These are phyloP conservation scores for Citrus inodora DNA, from an alignment of 345 rosid species.

Conservation along the genomic window DNA sequence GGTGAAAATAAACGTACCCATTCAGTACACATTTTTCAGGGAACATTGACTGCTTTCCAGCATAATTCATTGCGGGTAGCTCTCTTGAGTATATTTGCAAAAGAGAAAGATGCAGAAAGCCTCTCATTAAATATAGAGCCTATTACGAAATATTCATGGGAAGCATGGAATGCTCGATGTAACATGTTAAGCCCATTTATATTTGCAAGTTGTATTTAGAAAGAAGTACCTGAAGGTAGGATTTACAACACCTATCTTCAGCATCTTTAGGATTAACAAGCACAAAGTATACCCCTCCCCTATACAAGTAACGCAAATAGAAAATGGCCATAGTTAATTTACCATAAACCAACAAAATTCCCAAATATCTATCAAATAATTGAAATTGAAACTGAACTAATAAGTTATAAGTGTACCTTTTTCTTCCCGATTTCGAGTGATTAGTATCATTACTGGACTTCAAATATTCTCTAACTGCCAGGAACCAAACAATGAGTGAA, in stretches of 20 bases:
- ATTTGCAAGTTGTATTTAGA: neutral
- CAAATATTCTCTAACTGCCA: conserved; percentile 29
- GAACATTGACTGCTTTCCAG: conserved; percentile 55
- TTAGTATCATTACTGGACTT: conserved; percentile 4
- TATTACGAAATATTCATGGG: neutral
- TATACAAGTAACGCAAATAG: neutral
- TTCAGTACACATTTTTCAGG: conserved; percentile 61
- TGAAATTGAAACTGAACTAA: neutral
- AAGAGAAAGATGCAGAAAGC: neutral
- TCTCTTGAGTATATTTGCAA: conserved; percentile 52
- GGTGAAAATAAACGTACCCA: conserved; percentile 37
- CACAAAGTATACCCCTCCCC: conserved; percentile 36
- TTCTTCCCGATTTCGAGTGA: conserved; percentile 12
- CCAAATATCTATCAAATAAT: neutral
- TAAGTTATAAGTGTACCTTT: conserved; percentile 12
- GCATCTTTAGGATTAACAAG: conserved; percentile 60
- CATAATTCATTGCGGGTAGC: conserved; percentile 53
- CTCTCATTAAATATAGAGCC: neutral
- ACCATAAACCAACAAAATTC: neutral
- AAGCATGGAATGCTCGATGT: neutral
- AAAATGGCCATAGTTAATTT: conserved; percentile 1
- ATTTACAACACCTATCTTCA: conserved; percentile 29
- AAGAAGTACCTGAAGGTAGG: conserved; percentile 45
- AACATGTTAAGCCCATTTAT: neutral
- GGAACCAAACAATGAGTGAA: neutral